Base-by-base conservation (phyloP, 805 yeast genomes). In the Suhomyces vadensis region DNA sequence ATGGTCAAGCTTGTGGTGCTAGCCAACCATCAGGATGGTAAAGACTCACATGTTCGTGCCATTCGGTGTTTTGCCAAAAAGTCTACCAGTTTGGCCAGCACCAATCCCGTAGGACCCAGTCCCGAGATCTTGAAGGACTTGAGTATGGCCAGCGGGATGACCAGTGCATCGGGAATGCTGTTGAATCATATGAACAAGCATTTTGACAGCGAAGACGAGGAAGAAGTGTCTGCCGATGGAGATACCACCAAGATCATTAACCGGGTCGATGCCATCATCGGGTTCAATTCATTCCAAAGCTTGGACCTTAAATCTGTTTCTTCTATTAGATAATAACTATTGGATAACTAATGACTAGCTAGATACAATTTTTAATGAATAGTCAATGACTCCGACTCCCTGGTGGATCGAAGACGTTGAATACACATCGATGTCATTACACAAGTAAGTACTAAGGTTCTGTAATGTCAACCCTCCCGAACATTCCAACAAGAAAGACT, bases 21-120 rank as follows among this genome's bases (percentile, higher is more conserved):
- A 6, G 78, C 87, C 1, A 94, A 95, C 55, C 96, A 89, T 55
- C 97, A 91, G 58, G 90, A 88, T 58, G 99, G 99, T 37, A 94
- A 92, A 58, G 99, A 94, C 61, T 84, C 96, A 0, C 98, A 90
- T 61, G 70, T 94, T 8, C 66, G 99, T 37, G 85, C 90, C 0
- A 72, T 91, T 13, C 79, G 71, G 61, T 87, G 55, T 69, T 81
- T 62, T 49, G 75, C 75, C 3, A 70, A 65, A 43, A 70, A 68
- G 45, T 41, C 63, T 14, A 14, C 45, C 9, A 19, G 38, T 19
- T 23, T 17, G 31, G 14, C 37, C 24, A 20, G 6, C 2, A 8
- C 23, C 11, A 29, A 37, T 11, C 33, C 33, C 4, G 7, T 29
- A 6, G 33, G 20, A n/a, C 23, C 35, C 16, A 16, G 11, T 10